Base-by-base conservation (phyloP, 2,329 filamentous ascomycete genomes). In the Trichoderma semiorbis region DNA sequence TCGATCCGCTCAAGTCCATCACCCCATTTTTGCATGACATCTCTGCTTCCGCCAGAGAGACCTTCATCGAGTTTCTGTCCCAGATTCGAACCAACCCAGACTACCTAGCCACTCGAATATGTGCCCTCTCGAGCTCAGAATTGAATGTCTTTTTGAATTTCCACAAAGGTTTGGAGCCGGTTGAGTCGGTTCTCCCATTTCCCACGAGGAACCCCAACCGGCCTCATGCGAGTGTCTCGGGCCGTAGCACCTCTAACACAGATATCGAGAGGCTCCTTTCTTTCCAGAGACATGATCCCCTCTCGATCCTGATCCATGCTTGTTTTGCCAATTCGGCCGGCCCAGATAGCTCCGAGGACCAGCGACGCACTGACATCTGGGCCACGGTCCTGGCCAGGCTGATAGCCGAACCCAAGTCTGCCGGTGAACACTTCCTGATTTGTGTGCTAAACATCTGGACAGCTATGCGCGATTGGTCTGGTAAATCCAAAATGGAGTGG, bases 361-460 rank as follows among this genome's bases (percentile, higher is more conserved):
- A 89, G 74, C 87, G 93, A 77, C 89, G 94, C 75, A 92, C 93
- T 58, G 91, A 95, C 74, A 90, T 95, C 50, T 98, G 95, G 96
- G 93, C 96, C 32, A 93, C 92, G 14, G 90, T 93, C 39, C 94
- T 95, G 81, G 94, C 95, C 47, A 91, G 91, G 76, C 85, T 98
- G 74, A 93, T 98, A 70, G 89, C 90, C 61, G 90, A 94, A 74
- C 90, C 90, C 77, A 94, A 92, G 78, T 90, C 89, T 36, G 92
- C 90, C 69, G 91, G 91, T 75, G 93, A 96, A 78, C 91, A 92
- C 71, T 92, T 98, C 71, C 87, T 98, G 72, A 91, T 93, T 74
- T 91, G 93, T 62, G 90, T 98, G 39, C 87, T 99, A 65, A 95
- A 96, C 80, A 91, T 93, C 71, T 98, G 94, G 93, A 91, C 93